A percentile compares a stretch with the other conserved stretches of the same genome.
These are phyloP conservation scores for Thermochaetoides thermophila DNA, from an alignment of 495 filamentous ascomycete species.

Conservation along the genomic window DNA sequence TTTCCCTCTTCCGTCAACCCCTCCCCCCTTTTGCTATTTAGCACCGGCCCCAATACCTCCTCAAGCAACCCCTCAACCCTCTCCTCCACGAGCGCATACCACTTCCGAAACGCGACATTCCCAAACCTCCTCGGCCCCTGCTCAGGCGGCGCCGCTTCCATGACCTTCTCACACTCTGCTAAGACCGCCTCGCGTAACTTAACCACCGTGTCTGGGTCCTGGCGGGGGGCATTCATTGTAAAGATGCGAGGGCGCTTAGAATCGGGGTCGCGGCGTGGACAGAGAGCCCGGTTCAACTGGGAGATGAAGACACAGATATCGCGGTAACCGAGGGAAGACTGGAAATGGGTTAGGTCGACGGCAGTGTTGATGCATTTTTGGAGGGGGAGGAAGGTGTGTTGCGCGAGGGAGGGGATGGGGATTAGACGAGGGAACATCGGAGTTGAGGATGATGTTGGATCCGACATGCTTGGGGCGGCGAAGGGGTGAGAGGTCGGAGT, in stretches of 20 bases:
- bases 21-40: slow-evolving; percentile 2
- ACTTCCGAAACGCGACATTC: slow-evolving; percentile 75
- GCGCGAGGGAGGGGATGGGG: no score
- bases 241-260: slow-evolving; percentile 15
- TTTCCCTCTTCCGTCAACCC: slow-evolving; percentile 2
- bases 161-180: slow-evolving; percentile 43
- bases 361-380: slow-evolving; percentile 69
- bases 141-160: slow-evolving; percentile 70
- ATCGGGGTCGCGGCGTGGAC: slow-evolving; percentile 38
- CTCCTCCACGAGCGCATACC: slow-evolving; percentile 54
- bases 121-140: slow-evolving; percentile 78
- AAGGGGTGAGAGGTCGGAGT: no score
- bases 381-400: slow-evolving; percentile 41
- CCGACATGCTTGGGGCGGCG: no score
- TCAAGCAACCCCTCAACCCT: slow-evolving; percentile 22
- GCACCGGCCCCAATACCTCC: no score
- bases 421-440: no score
- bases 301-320: slow-evolving; percentile 77
- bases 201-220: slow-evolving; percentile 35
- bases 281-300: slow-evolving; percentile 79
- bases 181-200: slow-evolving; percentile 51
- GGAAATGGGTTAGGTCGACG: slow-evolving; percentile 61
- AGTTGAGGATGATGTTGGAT: no score
- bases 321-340: slow-evolving; percentile 62
- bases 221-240: slow-evolving; percentile 16